A percentile compares a stretch with the other conserved stretches of the same genome.
phyloP scores from a whole-genome alignment of 75 land plant genomes.

The Adiantum capillusveneris region DNA sequence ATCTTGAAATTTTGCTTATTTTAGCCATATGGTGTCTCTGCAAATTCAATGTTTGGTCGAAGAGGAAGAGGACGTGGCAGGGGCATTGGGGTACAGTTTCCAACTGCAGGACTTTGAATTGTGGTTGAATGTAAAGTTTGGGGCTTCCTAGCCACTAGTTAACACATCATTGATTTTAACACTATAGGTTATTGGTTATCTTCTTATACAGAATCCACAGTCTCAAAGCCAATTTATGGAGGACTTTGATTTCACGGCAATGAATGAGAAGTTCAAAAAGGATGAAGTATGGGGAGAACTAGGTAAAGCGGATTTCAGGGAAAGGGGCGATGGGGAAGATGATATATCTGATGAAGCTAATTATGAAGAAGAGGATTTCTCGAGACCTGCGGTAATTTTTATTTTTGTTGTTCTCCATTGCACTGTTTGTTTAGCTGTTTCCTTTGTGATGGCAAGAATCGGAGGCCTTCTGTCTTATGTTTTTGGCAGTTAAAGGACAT shows the following conservation, averaged over 20 bases:
- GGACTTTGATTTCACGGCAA: conserved; percentile 91
- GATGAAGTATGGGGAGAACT: conserved; percentile 97
- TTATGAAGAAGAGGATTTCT: conserved; percentile 18
- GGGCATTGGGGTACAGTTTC: conserved; percentile 51
- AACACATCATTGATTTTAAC: neutral
- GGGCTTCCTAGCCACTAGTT: neutral
- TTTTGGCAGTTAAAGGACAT: too few relatives aligned
- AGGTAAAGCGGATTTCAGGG: conserved; percentile 41
- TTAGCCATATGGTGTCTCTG: conserved; percentile 26
- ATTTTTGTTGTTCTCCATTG: neutral
- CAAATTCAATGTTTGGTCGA: conserved; percentile 15
- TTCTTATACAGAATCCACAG: conserved; percentile 35
- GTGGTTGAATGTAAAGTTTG: too few relatives aligned
- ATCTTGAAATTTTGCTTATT: too few relatives aligned
- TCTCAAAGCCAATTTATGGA: conserved; percentile 59
- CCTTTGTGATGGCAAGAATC: too few relatives aligned
- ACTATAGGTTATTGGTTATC: neutral
- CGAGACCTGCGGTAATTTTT: neutral
- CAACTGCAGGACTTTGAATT: neutral
- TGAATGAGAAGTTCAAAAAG: conserved; percentile 98
- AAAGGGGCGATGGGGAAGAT: conserved; percentile 32
- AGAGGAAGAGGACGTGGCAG: conserved; percentile 67
- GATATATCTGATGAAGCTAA: conserved; percentile 20
- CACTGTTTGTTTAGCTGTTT: too few relatives aligned
- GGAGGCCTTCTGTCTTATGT: too few relatives aligned